Evolutionary conservation across 1,139 yeast genomes (phyloP), one percentile per base, ranked within the genome.

Genomic region (Scheffersomyces titani): DNA sequence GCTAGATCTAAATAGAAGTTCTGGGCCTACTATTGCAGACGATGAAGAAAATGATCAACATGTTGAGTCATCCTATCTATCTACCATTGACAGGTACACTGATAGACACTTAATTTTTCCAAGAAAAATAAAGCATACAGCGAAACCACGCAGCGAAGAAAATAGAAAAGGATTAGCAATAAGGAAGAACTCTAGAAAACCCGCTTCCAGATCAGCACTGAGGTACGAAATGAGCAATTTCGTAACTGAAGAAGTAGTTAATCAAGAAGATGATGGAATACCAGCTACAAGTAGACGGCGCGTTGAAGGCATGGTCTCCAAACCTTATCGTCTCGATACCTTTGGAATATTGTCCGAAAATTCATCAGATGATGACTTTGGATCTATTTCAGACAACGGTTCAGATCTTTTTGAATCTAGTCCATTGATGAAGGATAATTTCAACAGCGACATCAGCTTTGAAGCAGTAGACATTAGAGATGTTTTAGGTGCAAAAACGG

Each of bases 151-250:
- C 44, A 51, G 51, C 20, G 49, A 24, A 30, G 30, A 52, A 16
- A 63, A 67, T 30, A 65, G 81, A 44, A 75, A 71, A 56, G 83
- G 82, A 2, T 61, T 77, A 55, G 82, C 82, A 2, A 60, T 75
- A 7, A 69, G 66, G 56, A 77, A 76, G 52, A 53, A 46, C 18
- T 19, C 20, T 16, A n/a, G 46, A 20, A 11, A 46, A 5, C 19
- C 16, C 7, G n/a, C 16, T n/a, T n/a, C 7, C 36, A n/a, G 19
- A 47, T n/a, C n/a, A 19, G 6, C 50, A 19, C 40, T 16, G 19
- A 24, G 47, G 1, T 30, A 36, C 20, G 49, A 20, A 57, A 54
- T 19, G 51, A 54, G 3, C 36, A 55, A 56, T 22, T 60, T 62
- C 50, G 61, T 62, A 11, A 62, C 60, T 50, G 64, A 62, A 44